A percentile compares a stretch with the other conserved stretches of the same genome.
Evolutionary conservation across 2,329 filamentous ascomycete genomes (phyloP).

Genomic region (Nothophaeocryptopus gaeumannii): DNA sequence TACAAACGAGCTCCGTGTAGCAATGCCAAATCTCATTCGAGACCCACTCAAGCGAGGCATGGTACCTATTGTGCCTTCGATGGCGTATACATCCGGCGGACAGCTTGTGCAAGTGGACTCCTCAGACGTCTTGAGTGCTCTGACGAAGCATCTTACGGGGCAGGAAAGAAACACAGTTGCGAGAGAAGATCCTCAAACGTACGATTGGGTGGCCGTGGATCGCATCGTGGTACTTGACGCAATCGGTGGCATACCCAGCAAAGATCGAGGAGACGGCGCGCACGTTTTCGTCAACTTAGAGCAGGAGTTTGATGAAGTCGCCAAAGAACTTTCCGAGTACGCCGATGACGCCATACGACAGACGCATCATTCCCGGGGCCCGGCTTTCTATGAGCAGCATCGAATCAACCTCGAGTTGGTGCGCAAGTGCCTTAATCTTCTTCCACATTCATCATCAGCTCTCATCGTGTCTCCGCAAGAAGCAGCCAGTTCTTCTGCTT

Average conservation of each 20-base stretch:
- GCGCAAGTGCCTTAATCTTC: slow-evolving; percentile 65
- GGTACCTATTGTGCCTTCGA: slow-evolving; percentile 66
- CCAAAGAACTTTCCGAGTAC: slow-evolving; percentile 48
- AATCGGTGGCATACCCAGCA: slow-evolving; percentile 76
- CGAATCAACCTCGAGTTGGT: slow-evolving; percentile 72
- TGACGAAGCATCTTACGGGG: slow-evolving; percentile 73
- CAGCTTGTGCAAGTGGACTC: slow-evolving; percentile 52
- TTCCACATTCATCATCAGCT: slow-evolving; percentile 81
- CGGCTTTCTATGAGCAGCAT: slow-evolving; percentile 45
- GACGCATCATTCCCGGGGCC: slow-evolving; percentile 15
- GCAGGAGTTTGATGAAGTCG: slow-evolving; percentile 75
- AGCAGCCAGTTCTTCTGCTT: slow-evolving; percentile 60
- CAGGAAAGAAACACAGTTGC: slow-evolving; percentile 37
- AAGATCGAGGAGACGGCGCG: slow-evolving; percentile 57
- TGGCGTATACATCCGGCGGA: slow-evolving; percentile 57
- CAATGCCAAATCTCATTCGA: slow-evolving; percentile 54
- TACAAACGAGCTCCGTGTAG: slow-evolving; percentile 38
- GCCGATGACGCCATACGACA: slow-evolving; percentile 21
- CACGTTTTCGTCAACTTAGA: slow-evolving; percentile 91
- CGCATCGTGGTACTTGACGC: slow-evolving; percentile 86
- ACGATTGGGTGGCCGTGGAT: slow-evolving; percentile 54
- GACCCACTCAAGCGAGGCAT: slow-evolving; percentile 65
- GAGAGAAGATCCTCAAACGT: neutral
- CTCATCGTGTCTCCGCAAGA: slow-evolving; percentile 84
- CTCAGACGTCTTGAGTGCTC: slow-evolving; percentile 68